Base-by-base conservation (phyloP, 2,329 filamentous ascomycete genomes). In the Hysterium pulicare region DNA sequence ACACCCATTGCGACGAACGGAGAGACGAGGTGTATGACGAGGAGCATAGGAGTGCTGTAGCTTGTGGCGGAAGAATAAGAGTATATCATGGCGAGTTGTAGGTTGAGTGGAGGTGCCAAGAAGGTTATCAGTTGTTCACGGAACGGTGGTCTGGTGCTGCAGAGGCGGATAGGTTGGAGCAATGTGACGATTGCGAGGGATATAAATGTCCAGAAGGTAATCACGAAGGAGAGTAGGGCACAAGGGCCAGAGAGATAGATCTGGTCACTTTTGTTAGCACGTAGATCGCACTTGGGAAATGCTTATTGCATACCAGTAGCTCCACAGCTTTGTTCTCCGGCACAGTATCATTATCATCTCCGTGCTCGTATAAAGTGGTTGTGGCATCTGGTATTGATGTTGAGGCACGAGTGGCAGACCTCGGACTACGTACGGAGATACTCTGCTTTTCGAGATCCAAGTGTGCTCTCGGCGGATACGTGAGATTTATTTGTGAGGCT, bases 1-100 rank as follows among this genome's bases (percentile, higher is more conserved):
- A 82, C 69, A 28, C 73, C 77, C 9, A 81, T 61, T 40, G 77
- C 78, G 37, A 82, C 61, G 30, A 83, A 54, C 2, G 80, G 78
- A 3, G 78, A 78, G 20, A 80, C 61, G 1, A 80, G 52, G 47
- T 79, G 72, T 37, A 82, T 70, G 40, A 73, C 48, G 7, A 82
- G 61, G 13, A 82, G 68, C 58, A 70, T 68, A 2, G 64, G 53
- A 3, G 68, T 50, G 47, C 60, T 59, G 62, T 51, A 68, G 46
- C 63, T 68, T 46, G 60, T 66, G 58, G 51, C 47, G 54, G 56
- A 45, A 51, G 61, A 50, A 43, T 54, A 56, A 49, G 72, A 73
- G 59, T 71, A 74, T 46, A 76, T 70, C 41, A 70, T 59, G 55
- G 69, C 58, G 53, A 77, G 62, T 62, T 76, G 68, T 21, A 77